Conservation (phyloP, 2,329 filamentous ascomycete species). For the Diplodia scrobiculata region DNA sequence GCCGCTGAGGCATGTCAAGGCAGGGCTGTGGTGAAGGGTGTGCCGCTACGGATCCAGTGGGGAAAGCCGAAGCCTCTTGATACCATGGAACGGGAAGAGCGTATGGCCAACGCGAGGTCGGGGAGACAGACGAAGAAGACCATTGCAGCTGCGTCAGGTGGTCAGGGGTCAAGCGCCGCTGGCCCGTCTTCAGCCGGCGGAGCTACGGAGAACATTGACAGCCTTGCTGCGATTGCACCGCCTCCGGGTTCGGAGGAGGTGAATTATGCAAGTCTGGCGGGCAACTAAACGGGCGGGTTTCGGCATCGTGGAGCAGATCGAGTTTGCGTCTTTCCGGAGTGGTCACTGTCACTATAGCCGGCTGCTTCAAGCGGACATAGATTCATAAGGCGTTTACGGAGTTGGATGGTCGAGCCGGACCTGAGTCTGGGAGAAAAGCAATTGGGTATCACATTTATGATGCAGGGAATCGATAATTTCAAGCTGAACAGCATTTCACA, state of each 20-base stretch:
- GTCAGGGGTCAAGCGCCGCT: constrained; percentile 35
- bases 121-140: constrained; percentile 55
- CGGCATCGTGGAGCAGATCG: no score
- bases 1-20: constrained; percentile 85
- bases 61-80: constrained; percentile 89
- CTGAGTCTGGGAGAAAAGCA: constrained; percentile 1
- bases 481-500: constrained; percentile 45
- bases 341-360: constrained; percentile 28
- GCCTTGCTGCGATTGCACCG: constrained; percentile 62
- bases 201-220: constrained; percentile 48
- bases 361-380: neutral
- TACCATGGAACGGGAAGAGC: constrained; percentile 83
- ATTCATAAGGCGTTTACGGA: constrained; percentile 35
- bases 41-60: constrained; percentile 88
- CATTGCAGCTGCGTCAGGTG: constrained; percentile 37
- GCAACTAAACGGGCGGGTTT: constrained; percentile 60
- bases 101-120: constrained; percentile 77
- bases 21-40: constrained; percentile 84
- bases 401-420: constrained; percentile 1
- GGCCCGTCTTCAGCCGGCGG: constrained; percentile 46
- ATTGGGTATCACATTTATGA: constrained; percentile 24
- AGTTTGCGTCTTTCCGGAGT: constrained; percentile 17
- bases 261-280: constrained; percentile 81
- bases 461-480: constrained; percentile 14
- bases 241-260: constrained; percentile 81